Conservation (phyloP, 352 stramenopile species). For the Phytophthora pseudosyringae region DNA sequence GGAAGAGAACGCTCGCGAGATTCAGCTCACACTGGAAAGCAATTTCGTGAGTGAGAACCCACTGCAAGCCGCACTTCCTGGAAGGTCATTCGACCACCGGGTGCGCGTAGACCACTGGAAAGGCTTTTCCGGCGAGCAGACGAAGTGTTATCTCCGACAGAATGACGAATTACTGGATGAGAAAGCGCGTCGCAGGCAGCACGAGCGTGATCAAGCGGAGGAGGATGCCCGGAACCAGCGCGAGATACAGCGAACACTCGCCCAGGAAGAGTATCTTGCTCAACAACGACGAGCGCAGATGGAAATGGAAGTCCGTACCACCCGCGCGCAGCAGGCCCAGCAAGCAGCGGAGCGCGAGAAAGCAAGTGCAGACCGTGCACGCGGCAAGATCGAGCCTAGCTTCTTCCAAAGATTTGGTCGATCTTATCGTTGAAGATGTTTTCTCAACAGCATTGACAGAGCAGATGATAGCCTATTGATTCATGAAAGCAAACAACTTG, state of each 20-base stretch:
- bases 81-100: slow-evolving; percentile 48
- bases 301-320: slow-evolving; percentile 61
- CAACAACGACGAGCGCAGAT: slow-evolving; percentile 58
- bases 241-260: slow-evolving; percentile 55
- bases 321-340: slow-evolving; percentile 52
- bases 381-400: slow-evolving; percentile 67
- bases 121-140: slow-evolving; percentile 70
- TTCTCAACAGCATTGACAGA: neutral
- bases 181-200: slow-evolving; percentile 49
- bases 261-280: slow-evolving; percentile 51
- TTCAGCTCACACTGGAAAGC: slow-evolving; percentile 63
- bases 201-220: slow-evolving; percentile 42
- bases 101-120: slow-evolving; percentile 87
- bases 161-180: slow-evolving; percentile 69
- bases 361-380: slow-evolving; percentile 52
- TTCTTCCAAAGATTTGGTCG: slow-evolving; percentile 81
- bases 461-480: slow-evolving; percentile 15
- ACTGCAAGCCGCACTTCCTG: slow-evolving; percentile 52
- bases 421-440: slow-evolving; percentile 67
- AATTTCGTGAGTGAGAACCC: slow-evolving; percentile 80
- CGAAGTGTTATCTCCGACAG: slow-evolving; percentile 51
- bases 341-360: slow-evolving; percentile 66
- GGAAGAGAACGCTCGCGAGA: slow-evolving; percentile 60
- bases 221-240: slow-evolving; percentile 43
- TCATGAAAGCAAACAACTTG: neutral